Evolutionary conservation across 495 filamentous ascomycete species (phyloP), one percentile per base, ranked within the genome.

Genomic region (Aspergillus mulundensis): DNA sequence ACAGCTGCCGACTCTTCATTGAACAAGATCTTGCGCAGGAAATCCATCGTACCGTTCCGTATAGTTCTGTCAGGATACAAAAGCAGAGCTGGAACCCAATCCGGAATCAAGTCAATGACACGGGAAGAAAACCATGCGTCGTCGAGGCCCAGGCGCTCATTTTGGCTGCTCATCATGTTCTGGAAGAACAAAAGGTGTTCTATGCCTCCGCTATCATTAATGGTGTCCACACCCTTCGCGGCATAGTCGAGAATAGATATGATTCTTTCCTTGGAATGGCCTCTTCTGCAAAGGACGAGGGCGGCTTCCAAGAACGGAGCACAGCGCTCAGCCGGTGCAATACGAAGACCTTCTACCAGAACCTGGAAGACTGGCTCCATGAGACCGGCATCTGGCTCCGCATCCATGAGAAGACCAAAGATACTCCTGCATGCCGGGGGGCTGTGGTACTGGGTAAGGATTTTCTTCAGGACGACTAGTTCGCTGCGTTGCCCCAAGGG

Each of bases 41-140:
- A 70, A 5, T 72, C 71, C 47, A 85, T 76, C 1, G 84, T 81
- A 25, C 73, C 71, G 15, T 70, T 66, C 20, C 82, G 81, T 21
- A 89, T 76, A 3, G 64, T 53, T 12, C 69, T 67, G 39, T 89
- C 85, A 16, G 70, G 77, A 59, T 86, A 87, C 42, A 81, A 80
- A 18, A 91, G 75, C 23, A 94, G 64, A 2, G 83, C 78, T 7
- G 89, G 89, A 1, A 76, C 84, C 86, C 87, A 91, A 32, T 78
- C 68, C 0, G 80, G 76, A 11, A 90, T 67, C 16, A 71, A 75
- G 7, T 81, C 73, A n/a, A 85, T 70, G 11, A 81, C 75, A 32
- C 71, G 63, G 21, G 61, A 64, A 45, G 62, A 60, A 44, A 83
- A 78, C 58, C 72, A 71, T 6, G 59, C 46, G 14, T 62, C 50